Evolutionary conservation across 2,329 filamentous ascomycete species (phyloP).

Genomic region (Penicillium sp.): DNA sequence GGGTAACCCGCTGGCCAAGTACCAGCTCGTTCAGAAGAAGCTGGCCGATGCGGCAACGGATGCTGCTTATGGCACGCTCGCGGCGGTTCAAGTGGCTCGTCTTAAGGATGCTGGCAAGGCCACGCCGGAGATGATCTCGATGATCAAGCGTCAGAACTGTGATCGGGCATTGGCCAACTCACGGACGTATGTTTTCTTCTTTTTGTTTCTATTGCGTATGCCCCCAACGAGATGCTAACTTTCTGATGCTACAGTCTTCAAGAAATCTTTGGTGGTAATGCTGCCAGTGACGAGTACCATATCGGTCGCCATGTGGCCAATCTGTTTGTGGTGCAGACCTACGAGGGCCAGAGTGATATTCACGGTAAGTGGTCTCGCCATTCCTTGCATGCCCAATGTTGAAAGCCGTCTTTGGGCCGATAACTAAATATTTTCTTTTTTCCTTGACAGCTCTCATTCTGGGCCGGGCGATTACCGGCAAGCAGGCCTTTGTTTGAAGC

Average conservation of each 20-base stretch:
- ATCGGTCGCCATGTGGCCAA: conserved; percentile 96
- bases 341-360: conserved; percentile 97
- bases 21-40: conserved; percentile 98
- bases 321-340: conserved; percentile 95
- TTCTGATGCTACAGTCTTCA: conserved; percentile 62
- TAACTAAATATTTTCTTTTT: conserved; percentile 47
- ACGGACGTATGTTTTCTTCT: conserved; percentile 55
- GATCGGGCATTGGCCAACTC: conserved; percentile 82
- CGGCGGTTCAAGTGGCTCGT: conserved; percentile 84
- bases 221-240: conserved; percentile 16
- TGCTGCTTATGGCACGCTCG: conserved; percentile 85
- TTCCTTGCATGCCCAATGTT: conserved; percentile 15
- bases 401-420: conserved; percentile 33
- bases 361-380: conserved; percentile 66
- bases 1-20: conserved; percentile 89
- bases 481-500: conserved; percentile 75
- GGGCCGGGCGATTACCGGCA: conserved; percentile 69
- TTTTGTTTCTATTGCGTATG: not conserved
- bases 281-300: conserved; percentile 95
- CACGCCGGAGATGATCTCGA: conserved; percentile 91
- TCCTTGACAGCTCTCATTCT: conserved; percentile 62
- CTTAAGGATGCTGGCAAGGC: conserved; percentile 89
- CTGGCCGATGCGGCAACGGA: conserved; percentile 90
- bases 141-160: conserved; percentile 98
- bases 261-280: conserved; percentile 96